Base-by-base conservation (phyloP, 2,329 filamentous ascomycete genomes). In the Aspergillus latus region DNA sequence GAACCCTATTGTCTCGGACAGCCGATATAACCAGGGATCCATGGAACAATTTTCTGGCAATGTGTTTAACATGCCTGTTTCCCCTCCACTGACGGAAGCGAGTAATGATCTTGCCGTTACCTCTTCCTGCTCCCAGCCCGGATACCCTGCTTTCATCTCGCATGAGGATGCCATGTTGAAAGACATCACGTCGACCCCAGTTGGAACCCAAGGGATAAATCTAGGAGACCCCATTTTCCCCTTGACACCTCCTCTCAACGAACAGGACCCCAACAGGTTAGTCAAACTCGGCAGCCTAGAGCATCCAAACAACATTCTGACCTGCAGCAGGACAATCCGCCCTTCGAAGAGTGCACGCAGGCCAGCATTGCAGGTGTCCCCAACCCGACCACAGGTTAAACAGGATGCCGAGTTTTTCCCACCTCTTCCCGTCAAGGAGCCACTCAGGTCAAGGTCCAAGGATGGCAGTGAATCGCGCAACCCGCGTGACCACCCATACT, bases 251-350 rank as follows among this genome's bases (percentile, higher is more conserved):
- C 72, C 73, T 54, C 62, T 76, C 32, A 74, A 64, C 51, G 74
- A 75, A 32, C 72, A 72, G 59, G 74, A 77, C 47, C 69, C 69
- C 36, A 73, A 75, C 65, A 74, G 72, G 74, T 76, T 66, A 70
- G 71, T 65, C 21, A 28, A 43, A 32, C 34, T 40, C 29, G 29
- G 30, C 54, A 46, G 49, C 34, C 1, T 34, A n/a, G 29, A 16
- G 6, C n/a, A 16, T 5, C 44, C 44, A 11, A 47, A n/a, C 29
- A 34, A 58, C 39, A 59, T 32, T 49, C 58, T 60, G 45, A 58
- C 54, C 43, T 16, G 30, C 34, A 48, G 54, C 61, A 77, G 74
- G 57, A 76, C 74, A 13, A 74, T 77, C 46, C 65, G 74, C 46
- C 66, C 69, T 6, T 65, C 72, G 30, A 76, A 74, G 59, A 72